Base-by-base conservation (phyloP, 148 eudicot genomes). In the Fagopyrum homotropicum region DNA sequence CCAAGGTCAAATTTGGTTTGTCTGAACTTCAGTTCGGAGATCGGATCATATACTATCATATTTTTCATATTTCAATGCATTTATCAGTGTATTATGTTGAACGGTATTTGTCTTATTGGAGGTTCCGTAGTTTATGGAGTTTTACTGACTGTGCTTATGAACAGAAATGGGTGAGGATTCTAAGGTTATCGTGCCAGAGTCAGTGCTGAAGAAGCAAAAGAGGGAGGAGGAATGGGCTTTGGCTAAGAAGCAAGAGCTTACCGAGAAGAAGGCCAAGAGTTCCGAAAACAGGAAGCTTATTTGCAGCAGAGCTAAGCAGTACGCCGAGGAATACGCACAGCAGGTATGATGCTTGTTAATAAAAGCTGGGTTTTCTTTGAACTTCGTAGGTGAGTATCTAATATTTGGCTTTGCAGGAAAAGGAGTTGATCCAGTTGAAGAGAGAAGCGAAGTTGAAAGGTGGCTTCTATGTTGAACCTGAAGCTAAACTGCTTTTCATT, bases 171-270 rank as follows among this genome's bases (percentile, higher is more conserved):
- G 79, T 74, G 88, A 74, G 82, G 85, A 75, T 75, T 81, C 77
- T 8, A 57, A 57, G 63, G 75, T 72, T 0, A 51, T 85, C 26
- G 89, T 93, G 49, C 98, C 98, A 0, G 96, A 93, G 83, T 93
- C 96, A 0, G 90, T 89, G 1, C 73, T 90, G 79, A 93, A 93
- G 88, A 90, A 93, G 85, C 93, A 88, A 72, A 85, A 88, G 75
- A 91, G 96, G 82, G 82, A 66, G 30, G 90, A 89, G 76, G 90
- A 89, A 78, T 92, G 95, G 97, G 91, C 88, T 72, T 56, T 84
- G 75, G 88, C 80, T 6, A 89, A 85, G 77, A 81, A 84, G 76
- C 84, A 86, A 63, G 90, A 85, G 64, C 56, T 83, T 8, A 81
- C 75, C 54, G 79, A 75, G 2, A 57, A 82, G 74, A 90, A 88